These are phyloP conservation scores for Solanum peruvianum DNA, from an alignment of 257 asterid species.

Conservation along the genomic window DNA sequence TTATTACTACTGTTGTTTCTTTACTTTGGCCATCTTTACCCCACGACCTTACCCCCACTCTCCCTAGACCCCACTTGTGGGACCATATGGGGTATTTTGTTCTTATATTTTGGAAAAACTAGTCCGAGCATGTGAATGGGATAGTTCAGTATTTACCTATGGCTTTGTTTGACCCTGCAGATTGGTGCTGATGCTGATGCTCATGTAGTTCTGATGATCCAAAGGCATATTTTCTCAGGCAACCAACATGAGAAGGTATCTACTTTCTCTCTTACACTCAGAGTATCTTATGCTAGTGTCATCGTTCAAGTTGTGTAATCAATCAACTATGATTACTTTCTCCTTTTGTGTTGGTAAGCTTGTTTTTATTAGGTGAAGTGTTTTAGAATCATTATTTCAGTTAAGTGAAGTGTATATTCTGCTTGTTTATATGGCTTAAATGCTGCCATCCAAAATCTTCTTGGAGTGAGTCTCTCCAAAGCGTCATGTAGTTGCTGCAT, in stretches of 20 bases:
- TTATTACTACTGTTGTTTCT: neutral
- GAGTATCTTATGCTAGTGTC: neutral
- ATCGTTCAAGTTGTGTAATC: neutral
- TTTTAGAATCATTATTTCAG: neutral
- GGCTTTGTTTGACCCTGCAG: conserved; percentile 15
- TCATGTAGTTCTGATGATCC: conserved; percentile 57
- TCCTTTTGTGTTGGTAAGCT: neutral
- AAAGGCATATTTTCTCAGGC: conserved; percentile 52
- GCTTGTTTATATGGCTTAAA: neutral
- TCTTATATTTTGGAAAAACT: neutral
- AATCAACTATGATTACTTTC: neutral
- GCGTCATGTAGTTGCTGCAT: neutral
- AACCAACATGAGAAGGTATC: conserved; percentile 73
- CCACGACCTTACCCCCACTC: neutral
- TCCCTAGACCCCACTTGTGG: neutral
- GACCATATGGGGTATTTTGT: neutral
- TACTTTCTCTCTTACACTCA: neutral
- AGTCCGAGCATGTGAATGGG: neutral
- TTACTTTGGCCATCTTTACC: neutral
- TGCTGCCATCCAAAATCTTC: neutral
- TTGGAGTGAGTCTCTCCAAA: neutral
- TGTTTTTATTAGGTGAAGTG: neutral
- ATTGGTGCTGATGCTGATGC: conserved; percentile 38
- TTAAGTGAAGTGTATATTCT: neutral
- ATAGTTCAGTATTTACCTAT: neutral